phyloP scores from a whole-genome alignment of 169 alveolate genomes.

The Plasmodium vivax region DNA sequence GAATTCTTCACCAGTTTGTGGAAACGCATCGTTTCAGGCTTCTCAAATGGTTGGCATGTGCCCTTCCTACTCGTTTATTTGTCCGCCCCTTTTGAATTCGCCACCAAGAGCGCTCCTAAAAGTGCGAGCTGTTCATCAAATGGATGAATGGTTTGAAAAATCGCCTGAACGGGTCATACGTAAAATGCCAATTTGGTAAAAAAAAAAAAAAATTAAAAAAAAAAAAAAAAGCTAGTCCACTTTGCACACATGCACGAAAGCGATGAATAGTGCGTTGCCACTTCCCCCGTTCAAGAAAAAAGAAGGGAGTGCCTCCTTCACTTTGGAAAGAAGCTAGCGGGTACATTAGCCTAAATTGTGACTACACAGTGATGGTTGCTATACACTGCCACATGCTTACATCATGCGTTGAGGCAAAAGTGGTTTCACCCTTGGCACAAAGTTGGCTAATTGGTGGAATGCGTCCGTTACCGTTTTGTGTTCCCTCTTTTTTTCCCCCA shows the following conservation, averaged over 20 bases:
- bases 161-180: constrained; percentile 8
- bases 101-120: not conserved
- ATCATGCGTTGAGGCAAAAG: not conserved
- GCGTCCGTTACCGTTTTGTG: not conserved
- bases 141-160: not conserved
- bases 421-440: not conserved
- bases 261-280: not conserved
- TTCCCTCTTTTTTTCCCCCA: not conserved
- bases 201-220: constrained; percentile 9
- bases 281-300: not conserved
- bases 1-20: not conserved
- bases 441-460: not conserved
- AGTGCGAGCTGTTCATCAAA: not conserved
- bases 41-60: not conserved
- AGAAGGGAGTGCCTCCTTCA: not conserved
- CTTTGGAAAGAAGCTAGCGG: not conserved
- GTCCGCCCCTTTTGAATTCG: not conserved
- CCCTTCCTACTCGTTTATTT: not conserved
- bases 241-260: not conserved
- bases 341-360: not conserved
- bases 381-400: not conserved
- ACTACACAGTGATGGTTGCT: not conserved
- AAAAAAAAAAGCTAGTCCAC: not conserved
- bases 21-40: not conserved
- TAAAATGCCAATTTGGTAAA: not conserved